phyloP scores from a whole-genome alignment of 371 early-diverging fungal species.

The Funneliformis caledonium region DNA sequence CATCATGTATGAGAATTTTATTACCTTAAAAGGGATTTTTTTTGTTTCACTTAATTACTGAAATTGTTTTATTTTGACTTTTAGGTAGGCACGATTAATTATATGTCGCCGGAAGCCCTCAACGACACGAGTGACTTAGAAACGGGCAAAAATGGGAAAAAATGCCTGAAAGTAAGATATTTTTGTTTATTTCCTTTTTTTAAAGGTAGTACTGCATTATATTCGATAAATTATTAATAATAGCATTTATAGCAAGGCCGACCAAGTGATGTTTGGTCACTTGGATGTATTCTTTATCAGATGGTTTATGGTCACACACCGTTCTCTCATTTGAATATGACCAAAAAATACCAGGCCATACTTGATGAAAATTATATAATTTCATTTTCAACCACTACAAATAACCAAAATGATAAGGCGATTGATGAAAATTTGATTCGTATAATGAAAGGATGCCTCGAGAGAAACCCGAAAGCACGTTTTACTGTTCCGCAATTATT shows the following conservation, averaged over 20 bases:
- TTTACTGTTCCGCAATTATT: constrained; percentile 76
- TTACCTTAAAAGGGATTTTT: not conserved
- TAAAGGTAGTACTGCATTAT: not conserved
- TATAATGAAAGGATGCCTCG: constrained; percentile 70
- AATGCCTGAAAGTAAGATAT: constrained; percentile 50
- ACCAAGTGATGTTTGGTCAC: constrained; percentile 95
- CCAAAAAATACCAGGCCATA: constrained; percentile 74
- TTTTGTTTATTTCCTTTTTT: constrained; percentile 8
- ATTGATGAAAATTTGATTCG: constrained; percentile 54
- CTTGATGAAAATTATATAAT: constrained; percentile 69
- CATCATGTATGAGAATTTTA: constrained; percentile 61
- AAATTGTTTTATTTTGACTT: constrained; percentile 6
- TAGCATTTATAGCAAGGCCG: constrained; percentile 59
- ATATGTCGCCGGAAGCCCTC: constrained; percentile 97
- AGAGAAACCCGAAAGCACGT: constrained; percentile 69
- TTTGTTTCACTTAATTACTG: not conserved
- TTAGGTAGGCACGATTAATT: constrained; percentile 91
- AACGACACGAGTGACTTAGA: constrained; percentile 42
- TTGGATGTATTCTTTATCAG: constrained; percentile 97
- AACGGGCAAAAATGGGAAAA: constrained; percentile 38
- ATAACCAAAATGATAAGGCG: constrained; percentile 32
- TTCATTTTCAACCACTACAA: constrained; percentile 51
- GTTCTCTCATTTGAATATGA: constrained; percentile 71
- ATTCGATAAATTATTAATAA: not conserved
- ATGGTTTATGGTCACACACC: constrained; percentile 94